phyloP scores from a whole-genome alignment of 768 basidiomycete species.

The Suillus weaverae region DNA sequence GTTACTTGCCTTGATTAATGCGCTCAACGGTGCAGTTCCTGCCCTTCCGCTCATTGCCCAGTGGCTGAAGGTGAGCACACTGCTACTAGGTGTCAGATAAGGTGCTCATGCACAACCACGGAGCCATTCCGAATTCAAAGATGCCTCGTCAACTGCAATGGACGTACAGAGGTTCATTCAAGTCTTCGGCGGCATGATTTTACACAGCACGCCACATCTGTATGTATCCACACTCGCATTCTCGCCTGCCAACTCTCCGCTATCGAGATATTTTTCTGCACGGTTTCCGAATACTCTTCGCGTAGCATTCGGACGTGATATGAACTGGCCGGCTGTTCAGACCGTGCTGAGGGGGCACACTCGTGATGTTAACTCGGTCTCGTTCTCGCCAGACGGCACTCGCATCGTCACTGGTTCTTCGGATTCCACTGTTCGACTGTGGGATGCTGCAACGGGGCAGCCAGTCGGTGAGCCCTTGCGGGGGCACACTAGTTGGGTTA shows the following conservation, averaged over 20 bases:
- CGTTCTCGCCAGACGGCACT: too few relatives aligned
- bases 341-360: too few relatives aligned
- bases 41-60: not conserved
- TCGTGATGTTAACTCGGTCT: too few relatives aligned
- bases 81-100: too few relatives aligned
- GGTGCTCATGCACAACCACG: not conserved
- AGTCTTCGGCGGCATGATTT: constrained; percentile 13
- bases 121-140: constrained; percentile 1
- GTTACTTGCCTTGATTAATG: not conserved
- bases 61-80: not conserved
- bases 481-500: not conserved
- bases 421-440: not conserved
- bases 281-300: too few relatives aligned
- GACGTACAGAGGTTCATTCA: constrained; percentile 17
- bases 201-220: constrained; percentile 22
- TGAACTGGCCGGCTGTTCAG: too few relatives aligned
- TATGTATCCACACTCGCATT: constrained; percentile 27
- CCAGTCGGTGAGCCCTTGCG: too few relatives aligned
- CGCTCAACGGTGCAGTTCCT: not conserved
- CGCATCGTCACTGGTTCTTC: too few relatives aligned
- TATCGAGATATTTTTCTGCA: too few relatives aligned
- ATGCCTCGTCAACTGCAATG: not conserved
- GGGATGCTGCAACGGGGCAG: not conserved
- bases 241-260: not conserved
- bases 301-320: too few relatives aligned